Evolutionary conservation across 768 basidiomycete genomes (phyloP), one percentile per base, ranked within the genome.

Genomic region (Amanita thiersii): DNA sequence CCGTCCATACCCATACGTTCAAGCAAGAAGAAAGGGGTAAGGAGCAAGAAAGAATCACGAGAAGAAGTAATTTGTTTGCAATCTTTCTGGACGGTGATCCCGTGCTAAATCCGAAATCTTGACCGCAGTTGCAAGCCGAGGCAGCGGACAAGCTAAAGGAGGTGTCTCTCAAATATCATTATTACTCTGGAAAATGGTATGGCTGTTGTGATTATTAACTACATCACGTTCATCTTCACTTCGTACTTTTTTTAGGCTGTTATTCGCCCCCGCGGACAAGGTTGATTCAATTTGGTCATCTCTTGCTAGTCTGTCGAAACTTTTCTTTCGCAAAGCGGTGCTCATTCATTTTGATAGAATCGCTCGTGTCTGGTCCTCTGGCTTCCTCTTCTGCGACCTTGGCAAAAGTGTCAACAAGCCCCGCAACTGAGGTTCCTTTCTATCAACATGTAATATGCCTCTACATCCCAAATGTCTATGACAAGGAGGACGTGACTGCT

Each of bases 11-110:
- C 85, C 4, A 42, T 69, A 3, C 77, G 81, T 4, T 69, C 77
- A 4, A 86, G 64, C 52, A 86, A 85, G 60, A 86, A 83, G 56
- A 76, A 77, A 15, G 82, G 82, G 4, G 66, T 68, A 0, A 79
- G 72, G 59, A 81, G 81, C 50, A 87, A 86, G 58, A 86, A 84
- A 55, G 81, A 86, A 56, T 57, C 81, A 5, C 72, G 81, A 30
- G 84, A 86, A 56, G 63, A 78, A 61, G 84, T 82, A 54, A 14
- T 58, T 37, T 23, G 14, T n/a, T n/a, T n/a, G 36, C 29, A 24
- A 28, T 14, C 11, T 25, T 15, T 7, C 14, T n/a, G 18, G 14
- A 6, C 7, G 28, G n/a, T n/a, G n/a, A n/a, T n/a, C n/a, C n/a
- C n/a, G n/a, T n/a, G n/a, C n/a, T n/a, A n/a, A n/a, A 18, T 30